Base-by-base conservation (phyloP, 2,329 filamentous ascomycete genomes). In the Microthyrium microscopicum region DNA sequence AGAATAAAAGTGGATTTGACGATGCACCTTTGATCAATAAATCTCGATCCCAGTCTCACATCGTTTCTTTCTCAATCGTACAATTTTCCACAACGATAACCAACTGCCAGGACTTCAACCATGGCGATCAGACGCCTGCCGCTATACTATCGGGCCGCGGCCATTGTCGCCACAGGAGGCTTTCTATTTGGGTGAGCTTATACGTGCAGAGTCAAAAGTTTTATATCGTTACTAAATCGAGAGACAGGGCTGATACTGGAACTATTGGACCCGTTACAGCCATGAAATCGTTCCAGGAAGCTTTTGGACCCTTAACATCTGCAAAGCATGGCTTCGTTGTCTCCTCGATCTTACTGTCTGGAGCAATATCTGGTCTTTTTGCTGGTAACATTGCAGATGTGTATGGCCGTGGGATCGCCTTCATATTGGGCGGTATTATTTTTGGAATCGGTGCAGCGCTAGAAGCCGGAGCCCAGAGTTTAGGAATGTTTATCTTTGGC, bases 241-340 rank as follows among this genome's bases (percentile, higher is more conserved):
- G 12, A 9, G 9, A 9, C 22, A 25, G 22, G 9, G 12, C 12
- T 9, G 64, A 68, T 35, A 68, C 68, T 1, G 67, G 68, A 7
- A 65, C 59, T 18, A 70, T 74, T 33, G 70, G 71, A 2, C 64
- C 70, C 4, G 60, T 74, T 0, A 74, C 70, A 0, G 58, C 61
- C 3, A 75, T 75, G 70, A 43, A 55, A 0, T 50, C 54, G 12
- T 75, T 70, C 46, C 53, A 52, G 7, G 36, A 50, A 3, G 56
- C 57, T 3, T 66, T 73, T 30, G 68, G 68, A 1, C 43, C 46
- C 5, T 53, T 68, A 20, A 65, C 66, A 0, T 54, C 69, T 1
- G 61, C 60, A 0, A 47, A 71, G 4, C 64, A 66, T 34, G 71
- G 71, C 1, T 54, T 74, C 12, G 62, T 67, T 2, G 68, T 77